These are phyloP conservation scores for Phaeodactylum tricornutum DNA, from an alignment of 108 stramenopile species.

Conservation along the genomic window DNA sequence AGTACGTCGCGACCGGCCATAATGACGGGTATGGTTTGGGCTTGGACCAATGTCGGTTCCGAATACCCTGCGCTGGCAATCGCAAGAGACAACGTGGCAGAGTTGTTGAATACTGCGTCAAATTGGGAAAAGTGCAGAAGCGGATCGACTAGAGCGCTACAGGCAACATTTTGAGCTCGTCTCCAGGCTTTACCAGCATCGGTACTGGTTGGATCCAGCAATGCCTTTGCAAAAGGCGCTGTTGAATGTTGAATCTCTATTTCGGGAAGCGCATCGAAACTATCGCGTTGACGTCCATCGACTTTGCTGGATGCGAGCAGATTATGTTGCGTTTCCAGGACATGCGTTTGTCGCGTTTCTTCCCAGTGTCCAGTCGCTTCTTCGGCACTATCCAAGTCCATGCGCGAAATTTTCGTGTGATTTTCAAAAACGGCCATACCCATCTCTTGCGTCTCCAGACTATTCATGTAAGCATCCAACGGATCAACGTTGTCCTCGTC, in stretches of 20 bases:
- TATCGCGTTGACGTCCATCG: background rate
- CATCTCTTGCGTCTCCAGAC: conserved; percentile 5
- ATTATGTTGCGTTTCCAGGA: no score
- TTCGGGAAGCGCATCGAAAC: background rate
- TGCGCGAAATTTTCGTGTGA: conserved; percentile 12
- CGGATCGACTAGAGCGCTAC: conserved; percentile 44
- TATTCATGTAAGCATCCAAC: conserved; percentile 79
- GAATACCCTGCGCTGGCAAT: conserved; percentile 14
- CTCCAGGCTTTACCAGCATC: conserved; percentile 38
- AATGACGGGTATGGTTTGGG: conserved; percentile 58
- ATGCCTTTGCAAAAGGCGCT: background rate
- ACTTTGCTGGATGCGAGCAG: background rate
- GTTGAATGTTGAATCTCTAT: background rate
- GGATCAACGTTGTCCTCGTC: conserved; percentile 34
- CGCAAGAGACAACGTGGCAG: conserved; percentile 3
- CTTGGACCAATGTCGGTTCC: conserved; percentile 91
- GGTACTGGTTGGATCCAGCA: conserved; percentile 1
- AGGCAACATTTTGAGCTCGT: conserved; percentile 32
- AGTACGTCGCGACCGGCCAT: conserved; percentile 56
- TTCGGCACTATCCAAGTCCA: conserved; percentile 75
- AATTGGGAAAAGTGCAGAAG: conserved; percentile 36
- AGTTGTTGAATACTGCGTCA: conserved; percentile 17
- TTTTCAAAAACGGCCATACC: background rate
- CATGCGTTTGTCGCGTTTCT: background rate
- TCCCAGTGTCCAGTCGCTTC: conserved; percentile 77